These are phyloP conservation scores for Olyra latifolia DNA, from an alignment of 176 grass and related monocot genomes.

Conservation along the genomic window DNA sequence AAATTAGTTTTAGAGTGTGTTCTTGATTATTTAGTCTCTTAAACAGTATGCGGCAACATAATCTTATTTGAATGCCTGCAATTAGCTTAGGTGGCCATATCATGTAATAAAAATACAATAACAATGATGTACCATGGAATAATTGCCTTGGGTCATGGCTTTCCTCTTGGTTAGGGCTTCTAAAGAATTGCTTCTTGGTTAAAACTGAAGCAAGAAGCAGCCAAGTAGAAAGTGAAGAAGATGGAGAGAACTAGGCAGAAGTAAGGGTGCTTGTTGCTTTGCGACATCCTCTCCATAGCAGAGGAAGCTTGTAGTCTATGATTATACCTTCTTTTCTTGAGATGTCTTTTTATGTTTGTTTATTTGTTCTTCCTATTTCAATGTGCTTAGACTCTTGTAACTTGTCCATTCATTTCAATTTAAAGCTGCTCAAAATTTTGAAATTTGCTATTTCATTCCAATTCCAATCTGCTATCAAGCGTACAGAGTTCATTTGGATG, in stretches of 20 bases:
- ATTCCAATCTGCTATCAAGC: background rate
- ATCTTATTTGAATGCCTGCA: background rate
- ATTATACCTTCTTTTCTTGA: background rate
- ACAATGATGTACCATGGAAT: background rate
- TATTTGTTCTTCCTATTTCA: background rate
- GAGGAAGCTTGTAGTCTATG: background rate
- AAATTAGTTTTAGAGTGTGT: background rate
- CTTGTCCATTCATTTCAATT: background rate
- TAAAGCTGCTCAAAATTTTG: background rate
- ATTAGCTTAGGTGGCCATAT: background rate
- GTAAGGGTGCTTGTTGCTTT: background rate
- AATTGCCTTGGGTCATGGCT: background rate
- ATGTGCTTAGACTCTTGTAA: background rate
- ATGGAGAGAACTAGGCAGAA: background rate
- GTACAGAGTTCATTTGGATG: background rate
- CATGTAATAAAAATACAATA: no score
- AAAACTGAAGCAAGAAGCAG: background rate
- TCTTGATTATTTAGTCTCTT: background rate
- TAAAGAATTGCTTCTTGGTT: background rate
- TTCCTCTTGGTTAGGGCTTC: conserved; percentile 8
- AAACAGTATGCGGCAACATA: background rate
- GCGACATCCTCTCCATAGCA: background rate
- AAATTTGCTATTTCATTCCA: background rate
- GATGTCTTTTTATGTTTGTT: background rate
- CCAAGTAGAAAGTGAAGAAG: background rate